Base-by-base conservation (phyloP, 2,329 filamentous ascomycete species). In the Aspergillus jensenii region DNA sequence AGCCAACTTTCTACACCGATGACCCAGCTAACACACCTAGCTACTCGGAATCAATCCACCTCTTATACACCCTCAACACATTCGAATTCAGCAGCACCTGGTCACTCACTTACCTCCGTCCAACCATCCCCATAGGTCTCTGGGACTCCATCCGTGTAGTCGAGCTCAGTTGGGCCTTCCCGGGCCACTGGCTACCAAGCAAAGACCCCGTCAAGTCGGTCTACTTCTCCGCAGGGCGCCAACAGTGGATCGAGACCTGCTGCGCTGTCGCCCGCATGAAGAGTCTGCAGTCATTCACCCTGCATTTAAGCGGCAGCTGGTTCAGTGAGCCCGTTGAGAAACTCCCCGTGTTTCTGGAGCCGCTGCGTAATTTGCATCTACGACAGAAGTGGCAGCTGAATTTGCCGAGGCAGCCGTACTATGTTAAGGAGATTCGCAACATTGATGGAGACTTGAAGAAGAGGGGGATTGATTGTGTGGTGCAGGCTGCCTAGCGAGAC, bases 31-130 rank as follows among this genome's bases (percentile, higher is more conserved):
- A 41, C 35, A 23, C n/a, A 33, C 47, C 6, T 55, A 76, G 73
- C 58, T 74, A 72, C 60, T 55, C 62, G 58, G 74, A 76, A 66
- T 72, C 71, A 2, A 71, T 72, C 43, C 61, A 68, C 50, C 59
- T 73, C 27, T 66, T 76, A 21, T 76, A 76, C 60, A 67, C 67
- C 5, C 63, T 66, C 45, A 73, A 71, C 57, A 70, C 62, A 43
- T 73, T 76, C 59, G 71, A 75, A 57, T 75, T 76, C 63, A 75
- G 72, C 61, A 75, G 71, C 52, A 74, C 74, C 56, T 76, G 74
- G 74, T 69, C 72, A 27, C 68, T 76, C 6, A 65, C 73, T 0
- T 76, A 76, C 53, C 65, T 76, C 14, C 72, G 63, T 17, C 71
- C 71, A 6, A 74, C 74, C 9, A 61, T 75, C 37, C 71, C 68